Evolutionary conservation across 2,329 filamentous ascomycete species (phyloP), one percentile per base, ranked within the genome.

Genomic region (Colletotrichum costaricense): DNA sequence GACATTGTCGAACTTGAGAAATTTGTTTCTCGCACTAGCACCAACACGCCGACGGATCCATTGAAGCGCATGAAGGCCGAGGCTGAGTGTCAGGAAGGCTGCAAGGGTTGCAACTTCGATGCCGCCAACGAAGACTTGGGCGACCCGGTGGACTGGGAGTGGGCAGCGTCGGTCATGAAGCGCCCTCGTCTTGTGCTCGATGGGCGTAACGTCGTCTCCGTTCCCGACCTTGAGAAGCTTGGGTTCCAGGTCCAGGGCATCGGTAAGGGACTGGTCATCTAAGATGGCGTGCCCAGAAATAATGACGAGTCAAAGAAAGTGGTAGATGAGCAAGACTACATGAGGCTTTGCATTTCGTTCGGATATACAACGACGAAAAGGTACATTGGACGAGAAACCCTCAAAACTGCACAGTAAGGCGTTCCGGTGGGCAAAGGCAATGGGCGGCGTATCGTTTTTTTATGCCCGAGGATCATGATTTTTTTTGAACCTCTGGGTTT

Each of bases 91-190:
- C 81, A 88, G 8, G 80, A 83, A 3, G 82, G 88, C 30, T 86
- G 88, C 79, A 86, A 86, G 79, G 83, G 83, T 76, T 79, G 88
- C 24, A 79, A 86, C n/a, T 81, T 75, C 77, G 76, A 79, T 69
- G 67, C 76, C 5, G 76, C 79, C 1, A 76, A 76, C 28, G 78
- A 78, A 28, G 75, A 77, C 42, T 79, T 78, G 35, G 2, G 78
- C 8, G 86, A 89, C 72, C 87, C 87, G n/a, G 81, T 89, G 16
- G 88, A 90, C 80, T 90, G 88, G 78, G 80, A 82, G 54, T 81
- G 86, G 75, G 82, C 74, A 8, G 73, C 74, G 16, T 72, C 73
- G 11, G 69, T 75, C 30, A 75, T 75, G 74, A 75, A 75, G 55
- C 74, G 73, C 33, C 74, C 74, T 6, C 70, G 73, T 5, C 74